Evolutionary conservation across 2,329 filamentous ascomycete genomes (phyloP), one percentile per base, ranked within the genome.

Genomic region (Pseudogymnoascus sp.): DNA sequence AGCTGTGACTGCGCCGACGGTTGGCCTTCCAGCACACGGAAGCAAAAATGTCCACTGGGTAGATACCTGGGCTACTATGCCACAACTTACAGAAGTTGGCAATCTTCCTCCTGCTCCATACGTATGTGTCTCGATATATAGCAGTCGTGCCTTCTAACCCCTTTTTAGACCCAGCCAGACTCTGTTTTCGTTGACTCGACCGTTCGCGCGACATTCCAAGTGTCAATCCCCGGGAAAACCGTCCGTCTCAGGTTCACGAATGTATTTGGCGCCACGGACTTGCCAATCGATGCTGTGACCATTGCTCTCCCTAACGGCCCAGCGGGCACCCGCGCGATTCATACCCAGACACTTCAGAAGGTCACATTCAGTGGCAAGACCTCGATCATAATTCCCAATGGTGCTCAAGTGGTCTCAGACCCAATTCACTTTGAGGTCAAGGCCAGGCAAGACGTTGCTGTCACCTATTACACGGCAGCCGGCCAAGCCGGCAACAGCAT

Each of bases 41-140:
- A 35, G 25, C 49, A 35, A 16, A 18, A 73, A 73, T 37, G 69
- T 77, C 45, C 83, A 85, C 66, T 88, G 85, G 86, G 80, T 87
- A 5, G 80, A 83, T 65, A 84, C 82, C 1, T 89, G 86, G 86
- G 81, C 83, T 0, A 78, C 83, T 2, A 88, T 88, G 85, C 85
- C 85, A 0, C 85, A 88, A 70, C 74, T 87, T 52, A 84, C 83
- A 1, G 86, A 89, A 69, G 80, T 79, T 12, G 77, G 74, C 55
- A 89, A 89, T 66, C 76, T 89, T 21, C 86, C 86, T 11, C 81
- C 82, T 0, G 71, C 79, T 3, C 83, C 84, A 41, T 89, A 85
- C 69, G 83, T 83, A 77, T 59, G 80, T 74, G 49, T 55, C 28
- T 33, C 49, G 16, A 33, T 25, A 33, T 23, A 33, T 25, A 14